Conservation (phyloP, 352 stramenopile species). For the Phytophthora tubulina region DNA sequence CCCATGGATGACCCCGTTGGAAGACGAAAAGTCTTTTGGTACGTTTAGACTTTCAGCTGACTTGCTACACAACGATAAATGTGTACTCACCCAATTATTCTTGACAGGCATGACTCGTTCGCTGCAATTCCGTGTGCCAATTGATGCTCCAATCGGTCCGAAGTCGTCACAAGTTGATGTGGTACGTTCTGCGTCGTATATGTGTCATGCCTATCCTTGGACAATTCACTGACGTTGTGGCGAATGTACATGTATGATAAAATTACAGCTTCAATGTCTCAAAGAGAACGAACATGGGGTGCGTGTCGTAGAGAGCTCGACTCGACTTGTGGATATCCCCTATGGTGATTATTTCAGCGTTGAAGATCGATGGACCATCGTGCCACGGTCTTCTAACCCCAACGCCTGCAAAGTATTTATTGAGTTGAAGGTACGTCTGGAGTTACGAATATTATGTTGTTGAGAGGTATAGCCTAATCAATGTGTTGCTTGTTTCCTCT, state of each 20-base stretch:
- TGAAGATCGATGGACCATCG: slow-evolving; percentile 83
- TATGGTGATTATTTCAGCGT: slow-evolving; percentile 92
- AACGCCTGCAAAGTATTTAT: slow-evolving; percentile 75
- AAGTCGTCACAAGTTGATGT: slow-evolving; percentile 87
- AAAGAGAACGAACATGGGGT: slow-evolving; percentile 55
- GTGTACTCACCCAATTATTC: slow-evolving; percentile 1
- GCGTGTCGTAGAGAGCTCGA: slow-evolving; percentile 79
- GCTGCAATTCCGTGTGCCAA: slow-evolving; percentile 78
- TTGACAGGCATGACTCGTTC: slow-evolving; percentile 65
- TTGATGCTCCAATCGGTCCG: slow-evolving; percentile 84
- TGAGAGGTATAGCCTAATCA: slow-evolving; percentile 4
- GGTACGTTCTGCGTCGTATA: slow-evolving; percentile 37
- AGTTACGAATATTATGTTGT: background rate
- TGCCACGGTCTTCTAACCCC: slow-evolving; percentile 50
- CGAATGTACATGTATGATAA: background rate
- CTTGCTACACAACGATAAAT: background rate
- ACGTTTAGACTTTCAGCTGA: background rate
- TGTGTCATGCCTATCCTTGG: background rate
- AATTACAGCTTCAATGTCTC: slow-evolving; percentile 65
- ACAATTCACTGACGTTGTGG: slow-evolving; percentile 16
- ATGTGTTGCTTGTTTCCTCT: slow-evolving; percentile 1
- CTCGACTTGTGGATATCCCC: slow-evolving; percentile 82
- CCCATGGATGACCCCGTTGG: slow-evolving; percentile 64
- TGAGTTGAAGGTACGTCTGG: slow-evolving; percentile 67
- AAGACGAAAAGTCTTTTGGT: slow-evolving; percentile 58